Evolutionary conservation across 1,139 yeast species (phyloP), one percentile per base, ranked within the genome.

Genomic region (Blastobotrys malaysiensis): DNA sequence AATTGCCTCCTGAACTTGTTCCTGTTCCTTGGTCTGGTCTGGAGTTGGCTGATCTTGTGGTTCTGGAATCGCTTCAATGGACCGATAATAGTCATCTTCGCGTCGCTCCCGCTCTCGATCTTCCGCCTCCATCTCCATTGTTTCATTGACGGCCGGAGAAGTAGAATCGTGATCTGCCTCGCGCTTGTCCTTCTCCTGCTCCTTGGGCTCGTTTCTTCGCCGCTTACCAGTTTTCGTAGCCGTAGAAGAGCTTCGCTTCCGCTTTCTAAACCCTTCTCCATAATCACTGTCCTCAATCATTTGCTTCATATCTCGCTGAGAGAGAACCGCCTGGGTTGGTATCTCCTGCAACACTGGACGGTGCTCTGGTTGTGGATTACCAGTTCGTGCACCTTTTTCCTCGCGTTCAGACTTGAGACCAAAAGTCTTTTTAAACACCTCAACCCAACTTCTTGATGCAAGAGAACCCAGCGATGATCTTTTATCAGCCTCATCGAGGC

Each of bases 251-350:
- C 39, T 31, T n/a, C 39, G 39, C 49, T 57, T 57, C 22, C 56
- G 47, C 50, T 57, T 57, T 19, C 56, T 51, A 43, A 57, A 57
- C 1, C 59, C 59, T 21, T 57, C 57, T 1, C 50, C 56, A 45
- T 52, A 55, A 26, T 51, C 56, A 0, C 56, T 48, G 13, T 49
- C 48, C 36, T 51, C 46, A 26, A 49, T 51, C 53, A 56, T 52
- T 21, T 53, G 57, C 24, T 53, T 53, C 21, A 55, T 26, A 22
- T 56, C 55, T 9, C 51, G 49, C 16, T 51, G 44, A 18, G 59
- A 45, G 9, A 55, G 46, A 7, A 57, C 52, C 1, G 59, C 55
- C 20, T 57, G 56, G 1, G 47, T 16, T 3, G 31, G 21, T 13
- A 31, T 31, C 16, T 31, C 39, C 16, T 31, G 39, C 16, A 31